Conservation (phyloP, 371 early-diverging fungal genomes). For the Lichtheimia corymbifera region DNA sequence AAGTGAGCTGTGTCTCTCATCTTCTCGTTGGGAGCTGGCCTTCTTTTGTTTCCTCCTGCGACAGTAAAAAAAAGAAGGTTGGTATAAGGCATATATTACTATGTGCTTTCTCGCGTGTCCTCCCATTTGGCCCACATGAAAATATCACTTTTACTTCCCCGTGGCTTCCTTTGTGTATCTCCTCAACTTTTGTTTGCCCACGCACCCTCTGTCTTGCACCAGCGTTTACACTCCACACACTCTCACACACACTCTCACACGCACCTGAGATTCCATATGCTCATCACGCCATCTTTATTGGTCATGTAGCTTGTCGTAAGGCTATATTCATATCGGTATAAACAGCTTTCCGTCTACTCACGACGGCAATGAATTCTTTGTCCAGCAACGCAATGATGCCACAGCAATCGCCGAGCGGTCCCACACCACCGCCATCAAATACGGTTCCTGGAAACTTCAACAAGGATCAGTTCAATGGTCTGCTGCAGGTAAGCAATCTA, state of each 20-base stretch:
- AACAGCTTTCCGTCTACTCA: not conserved
- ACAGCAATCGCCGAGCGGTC: slow-evolving; percentile 6
- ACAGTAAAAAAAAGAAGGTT: slow-evolving; percentile 5
- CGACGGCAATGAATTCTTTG: slow-evolving; percentile 4
- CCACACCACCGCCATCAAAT: not conserved
- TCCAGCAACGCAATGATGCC: slow-evolving; percentile 8
- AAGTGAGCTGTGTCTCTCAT: not conserved
- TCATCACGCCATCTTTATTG: not conserved
- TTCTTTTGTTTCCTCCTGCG: slow-evolving; percentile 6
- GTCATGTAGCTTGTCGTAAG: slow-evolving; percentile 2
- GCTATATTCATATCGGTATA: not conserved
- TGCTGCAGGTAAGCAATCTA: slow-evolving; percentile 36
- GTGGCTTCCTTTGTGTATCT: no score
- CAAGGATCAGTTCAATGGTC: slow-evolving; percentile 35
- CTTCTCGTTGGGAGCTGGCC: not conserved
- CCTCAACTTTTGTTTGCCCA: not conserved
- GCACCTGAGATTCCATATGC: not conserved
- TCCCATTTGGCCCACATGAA: not conserved
- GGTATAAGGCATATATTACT: slow-evolving; percentile 4
- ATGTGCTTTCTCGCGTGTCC: not conserved
- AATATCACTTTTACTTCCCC: not conserved
- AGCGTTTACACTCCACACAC: not conserved
- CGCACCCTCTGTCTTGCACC: not conserved
- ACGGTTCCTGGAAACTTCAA: slow-evolving; percentile 28
- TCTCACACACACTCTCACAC: no score